Percentiles rank a stretch among this genome's conserved stretches.
Evolutionary conservation across 495 filamentous ascomycete species (phyloP).

Genomic region (Apodospora peruviana): DNA sequence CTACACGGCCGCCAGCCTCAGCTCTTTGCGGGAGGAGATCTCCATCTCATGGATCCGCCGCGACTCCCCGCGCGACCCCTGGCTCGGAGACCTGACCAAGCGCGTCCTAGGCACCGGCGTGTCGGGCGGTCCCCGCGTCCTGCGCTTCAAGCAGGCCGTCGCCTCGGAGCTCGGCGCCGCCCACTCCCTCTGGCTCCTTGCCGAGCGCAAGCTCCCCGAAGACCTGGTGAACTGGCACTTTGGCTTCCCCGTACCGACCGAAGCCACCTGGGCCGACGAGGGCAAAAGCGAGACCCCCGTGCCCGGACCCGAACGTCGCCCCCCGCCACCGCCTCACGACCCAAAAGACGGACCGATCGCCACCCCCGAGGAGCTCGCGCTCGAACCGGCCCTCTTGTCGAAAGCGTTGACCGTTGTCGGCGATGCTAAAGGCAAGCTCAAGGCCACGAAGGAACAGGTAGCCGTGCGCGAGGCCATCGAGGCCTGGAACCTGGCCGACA

Average conservation of each 20-base stretch:
- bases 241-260: slow-evolving; percentile 71
- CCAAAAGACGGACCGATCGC: slow-evolving; percentile 43
- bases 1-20: slow-evolving; percentile 67
- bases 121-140: slow-evolving; percentile 55
- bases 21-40: slow-evolving; percentile 43
- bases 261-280: slow-evolving; percentile 33
- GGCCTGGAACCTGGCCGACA: slow-evolving; percentile 90
- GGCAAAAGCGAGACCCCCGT: slow-evolving; percentile 49
- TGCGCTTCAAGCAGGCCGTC: slow-evolving; percentile 76
- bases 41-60: slow-evolving; percentile 67
- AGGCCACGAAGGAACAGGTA: slow-evolving; percentile 19
- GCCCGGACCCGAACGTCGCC: slow-evolving; percentile 35
- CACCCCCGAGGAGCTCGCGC: slow-evolving; percentile 40
- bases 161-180: slow-evolving; percentile 54
- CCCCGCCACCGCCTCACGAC: slow-evolving; percentile 29
- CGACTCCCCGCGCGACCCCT: slow-evolving; percentile 69
- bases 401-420: slow-evolving; percentile 51
- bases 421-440: slow-evolving; percentile 17
- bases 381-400: slow-evolving; percentile 59
- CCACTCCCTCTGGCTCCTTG: slow-evolving; percentile 73
- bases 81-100: slow-evolving; percentile 69
- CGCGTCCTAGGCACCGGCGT: slow-evolving; percentile 57
- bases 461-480: slow-evolving; percentile 61
- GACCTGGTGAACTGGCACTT: slow-evolving; percentile 79
- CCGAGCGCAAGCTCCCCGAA: slow-evolving; percentile 56